phyloP scores from a whole-genome alignment of 352 stramenopile genomes.

The Globisporangium cylindrosporum region DNA sequence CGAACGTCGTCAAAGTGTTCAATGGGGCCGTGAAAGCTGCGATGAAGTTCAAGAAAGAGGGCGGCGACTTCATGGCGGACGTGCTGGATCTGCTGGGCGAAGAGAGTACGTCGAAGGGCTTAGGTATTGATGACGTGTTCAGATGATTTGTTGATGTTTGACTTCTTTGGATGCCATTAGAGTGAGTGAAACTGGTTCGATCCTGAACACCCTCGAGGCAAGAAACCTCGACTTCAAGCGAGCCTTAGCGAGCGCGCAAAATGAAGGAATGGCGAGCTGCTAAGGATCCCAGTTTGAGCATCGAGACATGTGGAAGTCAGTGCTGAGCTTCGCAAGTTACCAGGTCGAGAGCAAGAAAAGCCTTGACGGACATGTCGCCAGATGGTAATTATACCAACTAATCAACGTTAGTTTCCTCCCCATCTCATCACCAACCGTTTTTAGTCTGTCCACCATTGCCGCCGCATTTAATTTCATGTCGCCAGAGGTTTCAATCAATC shows the following conservation, averaged over 20 bases:
- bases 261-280: neutral
- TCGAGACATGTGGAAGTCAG: neutral
- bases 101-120: conserved; percentile 24
- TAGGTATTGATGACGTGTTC: neutral
- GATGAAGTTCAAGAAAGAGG: conserved; percentile 87
- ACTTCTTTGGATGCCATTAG: neutral
- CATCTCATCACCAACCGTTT: neutral
- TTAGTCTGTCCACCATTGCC: neutral
- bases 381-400: neutral
- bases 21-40: conserved; percentile 83
- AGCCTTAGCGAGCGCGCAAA: neutral
- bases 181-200: conserved; percentile 1
- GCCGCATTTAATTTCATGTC: neutral
- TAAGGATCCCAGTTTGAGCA: neutral
- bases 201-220: neutral
- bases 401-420: neutral
- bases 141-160: neutral
- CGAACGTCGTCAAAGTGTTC: conserved; percentile 96
- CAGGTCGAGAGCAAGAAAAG: neutral
- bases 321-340: neutral
- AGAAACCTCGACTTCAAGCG: neutral
- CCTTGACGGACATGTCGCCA: neutral
- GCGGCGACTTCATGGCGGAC: conserved; percentile 92
- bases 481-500: neutral
- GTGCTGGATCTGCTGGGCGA: conserved; percentile 88